Percentiles rank a stretch among this genome's conserved stretches.
These are phyloP conservation scores for Blastobotrys americana DNA, from an alignment of 805 yeast species.

Conservation along the genomic window DNA sequence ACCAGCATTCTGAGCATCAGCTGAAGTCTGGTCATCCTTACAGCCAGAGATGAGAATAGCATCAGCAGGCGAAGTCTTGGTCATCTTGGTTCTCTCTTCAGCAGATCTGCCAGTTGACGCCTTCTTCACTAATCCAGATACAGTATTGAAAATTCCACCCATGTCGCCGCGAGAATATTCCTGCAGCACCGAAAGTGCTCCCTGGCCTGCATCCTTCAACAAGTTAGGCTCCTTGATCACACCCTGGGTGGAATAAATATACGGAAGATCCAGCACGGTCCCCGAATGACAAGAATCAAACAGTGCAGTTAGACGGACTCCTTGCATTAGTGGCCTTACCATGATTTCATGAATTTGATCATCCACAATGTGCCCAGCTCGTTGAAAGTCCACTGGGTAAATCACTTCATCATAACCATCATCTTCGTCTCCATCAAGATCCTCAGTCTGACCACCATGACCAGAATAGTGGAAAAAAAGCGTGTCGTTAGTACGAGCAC, in stretches of 20 bases:
- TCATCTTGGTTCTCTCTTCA: constrained; percentile 39
- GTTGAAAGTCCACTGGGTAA: constrained; percentile 66
- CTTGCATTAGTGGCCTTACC: constrained; percentile 63
- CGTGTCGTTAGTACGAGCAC: constrained; percentile 70
- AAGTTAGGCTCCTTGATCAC: constrained; percentile 73
- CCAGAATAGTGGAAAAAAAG: constrained; percentile 80
- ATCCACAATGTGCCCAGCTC: constrained; percentile 61
- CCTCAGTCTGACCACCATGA: constrained; percentile 73
- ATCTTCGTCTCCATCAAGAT: constrained; percentile 66
- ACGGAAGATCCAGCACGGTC: constrained; percentile 73
- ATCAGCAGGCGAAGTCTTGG: constrained; percentile 69
- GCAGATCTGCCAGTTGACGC: constrained; percentile 33
- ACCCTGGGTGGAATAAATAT: constrained; percentile 74
- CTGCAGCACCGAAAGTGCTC: constrained; percentile 50
- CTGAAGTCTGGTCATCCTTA: constrained; percentile 76
- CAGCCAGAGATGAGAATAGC: constrained; percentile 73
- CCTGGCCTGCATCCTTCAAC: constrained; percentile 66
- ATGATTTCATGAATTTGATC: constrained; percentile 65
- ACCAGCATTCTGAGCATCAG: constrained; percentile 71
- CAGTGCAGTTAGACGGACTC: constrained; percentile 69
- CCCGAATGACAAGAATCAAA: constrained; percentile 88
- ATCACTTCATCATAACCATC: constrained; percentile 68
- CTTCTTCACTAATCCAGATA: constrained; percentile 31
- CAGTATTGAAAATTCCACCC: constrained; percentile 38
- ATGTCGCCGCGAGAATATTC: constrained; percentile 58